Base-by-base conservation (phyloP, 2,329 filamentous ascomycete species). In the Colletotrichum lentis region DNA sequence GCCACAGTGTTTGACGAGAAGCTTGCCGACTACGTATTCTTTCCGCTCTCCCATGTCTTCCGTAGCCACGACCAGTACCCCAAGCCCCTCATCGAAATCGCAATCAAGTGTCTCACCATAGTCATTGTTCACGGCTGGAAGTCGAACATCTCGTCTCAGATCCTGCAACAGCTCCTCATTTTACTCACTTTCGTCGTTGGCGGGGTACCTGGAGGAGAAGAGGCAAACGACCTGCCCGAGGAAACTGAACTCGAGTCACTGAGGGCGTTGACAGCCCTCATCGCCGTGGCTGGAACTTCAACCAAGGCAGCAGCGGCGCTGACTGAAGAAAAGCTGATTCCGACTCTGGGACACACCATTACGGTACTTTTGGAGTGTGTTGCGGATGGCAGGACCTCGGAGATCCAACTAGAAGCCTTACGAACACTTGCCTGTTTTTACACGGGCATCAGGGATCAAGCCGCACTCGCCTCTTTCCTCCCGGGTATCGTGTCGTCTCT, bases 1-100 rank as follows among this genome's bases (percentile, higher is more conserved):
- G 77, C 81, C 3, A 76, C 80, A 2, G 80, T 82, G 0, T 77
- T 98, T 20, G 93, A 97, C 76, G 85, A 90, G 60, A 95, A 94
- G 76, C 82, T 98, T 20, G 93, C 94, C 16, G 94, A 97, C 81
- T 99, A 98, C 82, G 86, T 92, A 74, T 98, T 98, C 82, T 97
- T 97, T 70, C 96, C 96, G 0, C 82, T 99, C 0, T 94, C 93
- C 0, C 91, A 96, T 73, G 88, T 98, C 46, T 90, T 99, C 73
- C 90, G 93, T 67, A 86, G 89, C 70, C 90, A 92, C 72, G 87
- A 91, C 70, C 84, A 86, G 55, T 88, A 94, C 62, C 89, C 94
- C 0, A 86, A 91, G 54, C 85, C 86, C 43, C 82, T 92, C 47
- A 81, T 96, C 8, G 96, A 99, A 76, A 79, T 91, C 50, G 90